Base-by-base conservation (phyloP, 2,329 filamentous ascomycete genomes). In the Conoideocrella luteorostrata region DNA sequence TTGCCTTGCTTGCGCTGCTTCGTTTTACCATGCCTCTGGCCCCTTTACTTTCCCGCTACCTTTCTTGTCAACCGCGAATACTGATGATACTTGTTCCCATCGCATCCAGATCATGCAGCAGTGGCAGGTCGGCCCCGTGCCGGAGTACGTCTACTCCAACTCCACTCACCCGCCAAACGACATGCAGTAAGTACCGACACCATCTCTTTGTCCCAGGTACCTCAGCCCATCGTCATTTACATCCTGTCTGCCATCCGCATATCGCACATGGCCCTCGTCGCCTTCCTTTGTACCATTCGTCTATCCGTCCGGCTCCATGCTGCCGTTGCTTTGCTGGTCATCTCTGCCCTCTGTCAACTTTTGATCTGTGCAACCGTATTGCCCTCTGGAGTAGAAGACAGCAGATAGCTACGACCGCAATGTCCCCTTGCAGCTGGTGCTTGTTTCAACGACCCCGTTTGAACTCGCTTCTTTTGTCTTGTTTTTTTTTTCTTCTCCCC, bases 61-160 rank as follows among this genome's bases (percentile, higher is more conserved):
- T 46, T 36, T 47, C 43, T 40, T 47, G 34, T 49, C 18, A 34
- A 33, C 41, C 44, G 50, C 53, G 54, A 50, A 62, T 45, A 50
- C 54, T 56, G 53, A 53, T 46, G 44, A 40, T 50, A 45, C 45
- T 47, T 40, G 46, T 39, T 48, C 44, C 48, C 46, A 48, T 47
- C 49, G 49, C 50, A 49, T 50, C 47, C 58, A 77, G 73, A 72
- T 64, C 65, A 78, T 78, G 75, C 72, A 78, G 68, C 74, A 77
- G 65, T 78, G 75, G 75, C 72, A 77, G 64, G 72, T 78, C 62
- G 73, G 74, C 66, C 74, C 74, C 54, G 69, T 78, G 65, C 74
- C 74, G 66, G 74, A 77, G 64, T 76, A 77, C 67, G 69, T 77
- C 56, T 77, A 75, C 66, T 65, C 70, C 60, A 73, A 70, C 64